Percentiles rank a stretch among this genome's conserved stretches.
phyloP scores from a whole-genome alignment of 78 protist genomes.

The Dictyostelium brefeldianum region DNA sequence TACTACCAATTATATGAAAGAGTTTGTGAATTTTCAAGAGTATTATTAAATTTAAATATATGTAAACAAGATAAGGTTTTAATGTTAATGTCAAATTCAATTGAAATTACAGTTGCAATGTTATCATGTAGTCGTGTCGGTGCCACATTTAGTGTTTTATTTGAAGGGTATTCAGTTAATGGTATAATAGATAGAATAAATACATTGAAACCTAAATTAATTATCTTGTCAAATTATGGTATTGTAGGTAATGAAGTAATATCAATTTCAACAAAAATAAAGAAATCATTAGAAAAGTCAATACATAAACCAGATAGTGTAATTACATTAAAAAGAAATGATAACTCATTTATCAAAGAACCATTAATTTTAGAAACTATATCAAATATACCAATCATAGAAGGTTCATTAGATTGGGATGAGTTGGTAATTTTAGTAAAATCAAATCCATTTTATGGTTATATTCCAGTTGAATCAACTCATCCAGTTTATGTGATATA shows the following conservation, averaged over 20 bases:
- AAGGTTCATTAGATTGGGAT: constrained; percentile 34
- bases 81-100: constrained; percentile 92
- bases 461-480: constrained; percentile 55
- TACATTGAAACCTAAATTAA: constrained; percentile 78
- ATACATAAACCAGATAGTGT: constrained; percentile 18
- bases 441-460: neutral
- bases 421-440: neutral
- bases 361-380: neutral
- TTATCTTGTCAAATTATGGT: constrained; percentile 72
- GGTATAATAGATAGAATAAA: neutral
- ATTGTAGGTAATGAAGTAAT: neutral
- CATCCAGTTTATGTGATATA: constrained; percentile 66
- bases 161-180: constrained; percentile 11
- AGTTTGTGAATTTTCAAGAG: too few species aligned
- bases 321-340: constrained; percentile 11
- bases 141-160: constrained; percentile 91
- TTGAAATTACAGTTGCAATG: too few species aligned
- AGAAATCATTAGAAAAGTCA: constrained; percentile 34
- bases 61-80: constrained; percentile 75
- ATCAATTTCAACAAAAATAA: neutral
- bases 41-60: too few species aligned
- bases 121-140: too few species aligned
- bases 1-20: too few species aligned
- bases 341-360: neutral
- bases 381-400: neutral